phyloP scores from a whole-genome alignment of 495 filamentous ascomycete species.

The Articulospora tetracladia region DNA sequence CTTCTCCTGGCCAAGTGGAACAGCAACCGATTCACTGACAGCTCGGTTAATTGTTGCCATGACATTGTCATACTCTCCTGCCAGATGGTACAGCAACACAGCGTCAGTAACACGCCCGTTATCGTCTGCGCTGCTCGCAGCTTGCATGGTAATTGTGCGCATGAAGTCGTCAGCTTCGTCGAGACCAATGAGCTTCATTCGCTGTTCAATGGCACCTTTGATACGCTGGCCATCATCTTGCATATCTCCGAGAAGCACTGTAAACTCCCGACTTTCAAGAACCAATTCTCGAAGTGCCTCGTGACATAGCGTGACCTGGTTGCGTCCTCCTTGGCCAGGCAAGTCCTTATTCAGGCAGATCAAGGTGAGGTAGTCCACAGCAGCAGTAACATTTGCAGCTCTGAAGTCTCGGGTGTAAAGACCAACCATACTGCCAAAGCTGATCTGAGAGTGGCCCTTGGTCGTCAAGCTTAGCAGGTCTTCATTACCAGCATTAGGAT shows the following conservation, averaged over 20 bases:
- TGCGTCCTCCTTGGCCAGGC: conserved; percentile 63
- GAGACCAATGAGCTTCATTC: conserved; percentile 78
- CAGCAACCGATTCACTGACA: conserved; percentile 79
- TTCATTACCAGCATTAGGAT: conserved; percentile 62
- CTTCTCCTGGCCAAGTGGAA: conserved; percentile 74
- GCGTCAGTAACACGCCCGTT: conserved; percentile 90
- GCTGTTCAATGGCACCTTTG: conserved; percentile 82
- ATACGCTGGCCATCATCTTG: conserved; percentile 75
- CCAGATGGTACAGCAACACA: conserved; percentile 89
- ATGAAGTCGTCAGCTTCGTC: conserved; percentile 78
- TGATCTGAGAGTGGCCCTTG: conserved; percentile 81
- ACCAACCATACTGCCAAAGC: conserved; percentile 88
- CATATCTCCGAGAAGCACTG: conserved; percentile 89
- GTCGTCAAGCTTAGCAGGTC: conserved; percentile 68
- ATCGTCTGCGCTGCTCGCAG: conserved; percentile 87
- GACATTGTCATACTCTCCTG: conserved; percentile 90
- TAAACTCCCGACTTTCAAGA: conserved; percentile 90
- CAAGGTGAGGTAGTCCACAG: conserved; percentile 88
- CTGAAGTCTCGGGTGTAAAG: conserved; percentile 96
- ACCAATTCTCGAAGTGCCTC: conserved; percentile 94
- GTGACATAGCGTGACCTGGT: conserved; percentile 80
- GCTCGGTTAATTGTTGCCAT: conserved; percentile 83
- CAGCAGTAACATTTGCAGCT: conserved; percentile 76
- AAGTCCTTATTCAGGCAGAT: conserved; percentile 93
- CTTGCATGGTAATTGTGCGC: conserved; percentile 80